Conservation (phyloP, 305 asterid species). For the Withania somnifera region DNA sequence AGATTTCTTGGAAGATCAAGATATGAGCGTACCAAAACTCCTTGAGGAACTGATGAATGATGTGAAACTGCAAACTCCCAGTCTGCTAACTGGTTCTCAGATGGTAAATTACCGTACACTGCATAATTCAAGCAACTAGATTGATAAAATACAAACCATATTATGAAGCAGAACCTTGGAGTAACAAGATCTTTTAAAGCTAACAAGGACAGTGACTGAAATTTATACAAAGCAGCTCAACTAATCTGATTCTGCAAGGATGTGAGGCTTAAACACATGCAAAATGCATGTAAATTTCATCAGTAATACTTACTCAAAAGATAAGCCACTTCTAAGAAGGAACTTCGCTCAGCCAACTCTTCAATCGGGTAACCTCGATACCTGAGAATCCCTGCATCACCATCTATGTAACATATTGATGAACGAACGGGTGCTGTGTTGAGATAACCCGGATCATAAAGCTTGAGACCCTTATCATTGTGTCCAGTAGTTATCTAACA, state of each 20-base stretch:
- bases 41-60: constrained; percentile 98
- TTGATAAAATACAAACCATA: background rate
- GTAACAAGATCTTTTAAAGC: background rate
- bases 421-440: constrained; percentile 98
- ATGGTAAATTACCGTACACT: constrained; percentile 96
- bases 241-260: background rate
- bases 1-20: background rate
- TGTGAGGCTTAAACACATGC: background rate
- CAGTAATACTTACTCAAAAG: constrained; percentile 63
- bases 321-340: constrained; percentile 92
- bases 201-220: background rate
- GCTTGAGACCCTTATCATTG: constrained; percentile 93
- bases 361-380: constrained; percentile 97
- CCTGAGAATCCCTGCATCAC: constrained; percentile 94
- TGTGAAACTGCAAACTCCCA: constrained; percentile 97
- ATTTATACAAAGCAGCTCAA: too few relatives aligned
- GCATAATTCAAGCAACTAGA: background rate
- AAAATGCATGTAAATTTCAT: background rate
- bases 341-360: constrained; percentile 89
- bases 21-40: constrained; percentile 57
- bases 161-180: background rate
- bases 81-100: constrained; percentile 74
- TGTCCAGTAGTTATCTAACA: constrained; percentile 60
- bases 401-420: constrained; percentile 89
- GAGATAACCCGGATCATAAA: constrained; percentile 96